Evolutionary conservation across 2,329 filamentous ascomycete species (phyloP), one percentile per base, ranked within the genome.

Genomic region (Aspergillus sergii): DNA sequence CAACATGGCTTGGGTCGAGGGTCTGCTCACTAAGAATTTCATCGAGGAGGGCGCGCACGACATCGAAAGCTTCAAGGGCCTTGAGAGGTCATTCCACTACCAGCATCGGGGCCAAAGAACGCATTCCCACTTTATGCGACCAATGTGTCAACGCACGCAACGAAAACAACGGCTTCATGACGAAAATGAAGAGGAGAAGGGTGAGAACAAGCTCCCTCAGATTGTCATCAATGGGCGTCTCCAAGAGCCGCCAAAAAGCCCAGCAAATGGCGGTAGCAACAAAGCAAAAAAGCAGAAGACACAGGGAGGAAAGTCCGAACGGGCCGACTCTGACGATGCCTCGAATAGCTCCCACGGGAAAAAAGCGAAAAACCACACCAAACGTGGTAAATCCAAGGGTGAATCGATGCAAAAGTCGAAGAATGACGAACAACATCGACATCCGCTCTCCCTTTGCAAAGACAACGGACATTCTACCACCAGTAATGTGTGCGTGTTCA

Each of bases 91-190:
- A 4, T 88, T 89, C 65, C 84, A 83, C 50, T 86, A 89, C 66
- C 85, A 88, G 64, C 87, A 89, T 71, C 81, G 85, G 0, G 87
- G 87, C 0, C 81, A 83, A 32, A 80, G 84, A 48, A 79, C 83
- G 0, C 87, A 89, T 69, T 86, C 86, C 0, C 82, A 86, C 53
- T 89, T 87, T 66, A 89, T 89, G 87, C 78, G 87, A 45, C 84
- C 86, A 0, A 78, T 85, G 57, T 87, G 85, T 64, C 83, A 86
- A 60, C 83, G 81, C 57, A 85, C 84, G 2, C 69, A 79, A 30
- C 72, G 79, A 48, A 73, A 69, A 56, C 63, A 61, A 23, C 61
- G 66, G 41, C 60, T 68, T 60, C 67, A 75, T 59, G 59, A 76
- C 55, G 73, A 76, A 56, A 77, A 81, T 6, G 73, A 76, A 56